Base-by-base conservation (phyloP, 2,329 filamentous ascomycete species). In the Tolypocladium album region DNA sequence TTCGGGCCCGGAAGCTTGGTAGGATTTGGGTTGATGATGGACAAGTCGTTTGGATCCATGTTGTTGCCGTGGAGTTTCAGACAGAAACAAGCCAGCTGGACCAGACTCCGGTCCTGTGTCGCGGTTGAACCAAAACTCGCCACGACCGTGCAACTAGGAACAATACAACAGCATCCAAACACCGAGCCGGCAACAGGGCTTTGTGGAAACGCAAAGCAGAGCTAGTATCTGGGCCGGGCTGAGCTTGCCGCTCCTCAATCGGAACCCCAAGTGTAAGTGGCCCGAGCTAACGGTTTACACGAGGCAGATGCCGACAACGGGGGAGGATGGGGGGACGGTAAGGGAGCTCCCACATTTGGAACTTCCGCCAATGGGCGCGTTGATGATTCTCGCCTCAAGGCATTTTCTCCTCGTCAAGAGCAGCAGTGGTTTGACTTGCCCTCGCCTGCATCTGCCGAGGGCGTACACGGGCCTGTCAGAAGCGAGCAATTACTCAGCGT, bases 21-120 rank as follows among this genome's bases (percentile, higher is more conserved):
- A 13, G 80, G 74, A 34, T 68, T 67, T 12, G 78, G 70, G 66
- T 83, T 83, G 62, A 79, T 67, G 55, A 82, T 73, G 12, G 80
- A 81, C 39, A 78, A 67, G 40, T 64, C 62, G 38, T 60, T 55
- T 39, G 61, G 38, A 42, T 70, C 67, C 71, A 73, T 74, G 6
- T 24, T 57, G 55, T 24, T 24, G 22, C 11, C 27, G 43, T 55
- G 64, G 53, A 22, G 17, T 38, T 22, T 36, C 17, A 36, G 22
- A 58, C 9, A 15, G n/a, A 24, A 43, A 34, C 24, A 1, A 34
- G 27, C 22, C 13, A 50, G 45, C 22, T 24, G 27, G 8, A 34
- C 1, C 3, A 17, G 15, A 34, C 31, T 2, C 43, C 27, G 43
- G 22, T 27, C 24, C 22, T 31, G 24, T 31, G 34, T 11, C 50